phyloP scores from a whole-genome alignment of 768 basidiomycete species.

The Naganishia onofrii region DNA sequence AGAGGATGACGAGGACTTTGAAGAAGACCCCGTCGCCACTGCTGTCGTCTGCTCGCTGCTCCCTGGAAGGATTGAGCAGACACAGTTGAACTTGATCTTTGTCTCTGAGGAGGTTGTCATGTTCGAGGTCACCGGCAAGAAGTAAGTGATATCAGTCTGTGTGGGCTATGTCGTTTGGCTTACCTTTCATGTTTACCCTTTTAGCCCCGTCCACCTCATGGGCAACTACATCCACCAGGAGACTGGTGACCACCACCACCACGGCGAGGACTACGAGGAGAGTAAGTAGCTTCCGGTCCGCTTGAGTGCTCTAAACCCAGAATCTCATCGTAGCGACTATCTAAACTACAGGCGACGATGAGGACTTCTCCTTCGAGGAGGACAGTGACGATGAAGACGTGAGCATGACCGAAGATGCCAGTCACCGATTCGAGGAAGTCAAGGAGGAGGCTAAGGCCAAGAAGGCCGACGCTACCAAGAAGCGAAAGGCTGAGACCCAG shows the following conservation, averaged over 20 bases:
- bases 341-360: constrained; percentile 20
- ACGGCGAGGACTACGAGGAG: constrained; percentile 73
- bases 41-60: constrained; percentile 71
- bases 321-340: not conserved
- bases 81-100: constrained; percentile 67
- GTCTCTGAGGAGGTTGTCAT: constrained; percentile 62
- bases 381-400: constrained; percentile 55
- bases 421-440: constrained; percentile 74
- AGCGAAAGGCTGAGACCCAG: constrained; percentile 71
- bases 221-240: constrained; percentile 72
- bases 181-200: not conserved
- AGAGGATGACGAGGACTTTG: constrained; percentile 39
- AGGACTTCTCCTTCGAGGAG: constrained; percentile 38
- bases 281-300: constrained; percentile 52
- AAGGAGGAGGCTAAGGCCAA: constrained; percentile 53
- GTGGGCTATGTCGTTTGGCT: not conserved
- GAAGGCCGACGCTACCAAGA: constrained; percentile 53
- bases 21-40: constrained; percentile 44
- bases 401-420: constrained; percentile 25
- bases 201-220: constrained; percentile 65
- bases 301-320: not conserved
- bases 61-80: constrained; percentile 81
- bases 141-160: constrained; percentile 53
- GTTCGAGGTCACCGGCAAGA: constrained; percentile 75
- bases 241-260: constrained; percentile 58